Evolutionary conservation across 2,329 filamentous ascomycete genomes (phyloP), one percentile per base, ranked within the genome.

Genomic region (Basipetospora chlamydospora): DNA sequence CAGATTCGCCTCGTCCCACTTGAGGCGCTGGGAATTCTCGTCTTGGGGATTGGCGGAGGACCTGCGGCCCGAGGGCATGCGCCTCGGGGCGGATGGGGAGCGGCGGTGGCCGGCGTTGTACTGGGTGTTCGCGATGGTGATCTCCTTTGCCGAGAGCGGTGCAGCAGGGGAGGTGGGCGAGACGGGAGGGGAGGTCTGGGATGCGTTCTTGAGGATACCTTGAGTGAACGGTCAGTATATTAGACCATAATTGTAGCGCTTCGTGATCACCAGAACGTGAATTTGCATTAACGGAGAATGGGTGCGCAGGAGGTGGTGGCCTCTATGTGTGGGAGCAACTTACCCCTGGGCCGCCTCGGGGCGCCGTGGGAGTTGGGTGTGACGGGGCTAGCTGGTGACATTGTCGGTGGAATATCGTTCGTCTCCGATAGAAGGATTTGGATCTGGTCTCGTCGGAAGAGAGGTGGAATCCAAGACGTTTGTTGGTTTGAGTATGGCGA

Each of bases 1-100:
- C 22, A 98, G 71, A 54, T 98, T 98, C 31, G 84, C 90, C 64
- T 98, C 90, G 57, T 98, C 90, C 90, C 90, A 98, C 63, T 95
- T 94, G 47, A 98, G 68, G 43, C 86, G 78, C 43, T 82, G 80
- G 40, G 72, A 77, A 13, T 64, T 56, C 28, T 70, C 64, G 31
- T 63, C 57, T 16, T 64, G 61, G 5, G 74, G 73, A 43, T 72
- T 72, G 3, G 76, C 69, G 18, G 73, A 73, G 2, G 84, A 88
- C 0, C 83, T 90, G 15, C 82, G 88, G 42, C 84, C 28, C 16
- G 32, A 31, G 13, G 21, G 22, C 38, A 85, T 80, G n/a, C 77
- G 80, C 25, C 41, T 33, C 17, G 42, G 37, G 28, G 39, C 39
- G 4, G 80, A 85, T 0, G 80, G 86, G 9, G 79, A 85, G 44